phyloP scores from a whole-genome alignment of 331 rosid species.

The Prunus yedoensis region DNA sequence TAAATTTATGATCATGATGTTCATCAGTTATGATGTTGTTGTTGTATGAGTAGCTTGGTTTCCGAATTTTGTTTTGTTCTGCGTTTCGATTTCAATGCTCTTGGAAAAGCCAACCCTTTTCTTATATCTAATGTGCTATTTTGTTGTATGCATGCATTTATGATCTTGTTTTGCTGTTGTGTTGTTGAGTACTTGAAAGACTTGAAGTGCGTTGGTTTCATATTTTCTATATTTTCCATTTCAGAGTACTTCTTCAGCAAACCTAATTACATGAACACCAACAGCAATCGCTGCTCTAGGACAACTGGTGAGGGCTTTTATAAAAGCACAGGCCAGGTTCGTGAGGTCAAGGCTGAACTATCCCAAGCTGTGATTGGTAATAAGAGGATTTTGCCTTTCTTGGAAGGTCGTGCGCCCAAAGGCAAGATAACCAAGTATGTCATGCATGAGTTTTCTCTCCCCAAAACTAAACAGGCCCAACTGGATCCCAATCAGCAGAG shows the following conservation, averaged over 20 bases:
- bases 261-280: constrained; percentile 32
- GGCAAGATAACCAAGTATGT: constrained; percentile 40
- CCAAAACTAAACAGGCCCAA: background rate
- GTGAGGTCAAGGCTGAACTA: constrained; percentile 10
- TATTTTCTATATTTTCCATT: background rate
- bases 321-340: constrained; percentile 52
- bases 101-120: no score
- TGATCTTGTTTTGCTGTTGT: no score
- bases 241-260: constrained; percentile 43
- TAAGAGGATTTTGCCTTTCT: constrained; percentile 54
- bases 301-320: constrained; percentile 47
- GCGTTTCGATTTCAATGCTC: no score
- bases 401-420: constrained; percentile 18
- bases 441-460: constrained; percentile 50
- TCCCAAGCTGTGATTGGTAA: constrained; percentile 42
- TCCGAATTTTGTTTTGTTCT: no score
- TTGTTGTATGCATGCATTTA: background rate
- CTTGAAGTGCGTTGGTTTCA: background rate
- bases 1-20: background rate
- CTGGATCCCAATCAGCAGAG: background rate
- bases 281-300: constrained; percentile 38
- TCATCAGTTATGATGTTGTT: background rate
- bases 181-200: background rate
- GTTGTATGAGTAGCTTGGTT: background rate
- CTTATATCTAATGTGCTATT: background rate